Conservation (phyloP, 2,329 filamentous ascomycete species). For the Exutisphaerella laricina region DNA sequence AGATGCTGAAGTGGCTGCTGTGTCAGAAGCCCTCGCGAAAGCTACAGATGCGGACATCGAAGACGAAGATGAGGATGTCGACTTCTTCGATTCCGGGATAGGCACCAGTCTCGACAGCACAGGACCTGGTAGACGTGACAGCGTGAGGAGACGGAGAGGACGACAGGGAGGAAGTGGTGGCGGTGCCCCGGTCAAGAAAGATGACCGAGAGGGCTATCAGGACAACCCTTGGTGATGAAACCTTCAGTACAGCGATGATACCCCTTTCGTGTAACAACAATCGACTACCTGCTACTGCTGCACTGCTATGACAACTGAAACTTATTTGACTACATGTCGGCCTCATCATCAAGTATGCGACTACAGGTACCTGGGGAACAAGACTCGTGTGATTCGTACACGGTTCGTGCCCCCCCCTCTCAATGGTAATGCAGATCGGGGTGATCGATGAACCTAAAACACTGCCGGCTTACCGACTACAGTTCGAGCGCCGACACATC, state of each 20-base stretch:
- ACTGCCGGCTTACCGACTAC: too few species aligned
- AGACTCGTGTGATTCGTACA: too few species aligned
- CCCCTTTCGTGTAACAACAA: too few species aligned
- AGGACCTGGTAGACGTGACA: conserved; percentile 26
- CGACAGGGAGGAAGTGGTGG: conserved; percentile 10
- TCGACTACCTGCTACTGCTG: too few species aligned
- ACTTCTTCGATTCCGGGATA: conserved; percentile 43
- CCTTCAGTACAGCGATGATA: neutral
- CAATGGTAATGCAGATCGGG: too few species aligned
- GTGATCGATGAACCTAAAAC: too few species aligned
- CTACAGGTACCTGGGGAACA: too few species aligned
- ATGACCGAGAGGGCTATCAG: neutral
- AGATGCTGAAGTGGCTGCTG: conserved; percentile 21
- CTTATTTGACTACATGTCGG: too few species aligned
- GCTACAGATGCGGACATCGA: conserved; percentile 38
- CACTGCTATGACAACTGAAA: too few species aligned
- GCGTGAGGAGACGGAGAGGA: conserved; percentile 27
- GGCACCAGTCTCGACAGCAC: conserved; percentile 46
- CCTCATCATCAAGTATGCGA: too few species aligned
- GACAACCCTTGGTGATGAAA: neutral
- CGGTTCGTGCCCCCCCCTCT: too few species aligned
- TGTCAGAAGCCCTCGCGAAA: conserved; percentile 19
- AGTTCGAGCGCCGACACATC: too few species aligned
- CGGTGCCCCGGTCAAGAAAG: neutral
- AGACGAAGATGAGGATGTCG: conserved; percentile 43